Evolutionary conservation across 225 moss, liverwort and hornwort species (phyloP), one percentile per base, ranked within the genome.

Genomic region (Polytrichum formosum): DNA sequence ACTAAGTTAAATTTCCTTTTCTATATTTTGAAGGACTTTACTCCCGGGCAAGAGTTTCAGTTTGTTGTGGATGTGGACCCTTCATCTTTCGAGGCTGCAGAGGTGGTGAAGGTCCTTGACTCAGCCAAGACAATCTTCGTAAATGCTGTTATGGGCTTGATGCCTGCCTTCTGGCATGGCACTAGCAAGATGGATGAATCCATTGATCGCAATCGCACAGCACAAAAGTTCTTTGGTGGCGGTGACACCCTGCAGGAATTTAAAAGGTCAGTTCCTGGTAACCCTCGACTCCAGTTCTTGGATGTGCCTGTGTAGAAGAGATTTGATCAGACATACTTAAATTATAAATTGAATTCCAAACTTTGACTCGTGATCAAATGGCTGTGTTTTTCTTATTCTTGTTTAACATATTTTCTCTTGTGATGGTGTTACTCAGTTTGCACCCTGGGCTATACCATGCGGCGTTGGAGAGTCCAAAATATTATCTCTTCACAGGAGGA

Each of bases 191-290:
- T 94, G 94, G 94, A 94, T 56, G 92, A 92, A 81, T 79, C 82
- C 18, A 94, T 92, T 70, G 94, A 94, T 67, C 77, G 77, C 5
- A 94, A 94, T 33, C 88, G 88, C 68, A 85, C 56, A 23, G 90
- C 94, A 46, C 83, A 82, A 69, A 92, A 94, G 65, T 92, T 94
- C 79, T 92, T 94, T 21, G 92, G 92, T 56, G 90, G 92, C 26
- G 94, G 94, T 30, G 92, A 94, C 62, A 92, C 90, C n/a, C 88
- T 94, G 55, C 94, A 94, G 72, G 90, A 87, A 69, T 94, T 92
- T 31, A 90, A 94, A 75, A 92, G 92, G 94, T 89, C 46, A 62
- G 6, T 58, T 58, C 6, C 58, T 58, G 6, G 58, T 22, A 20
- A 22, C 2, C 22, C 2, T 58, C 5, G 2, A 58, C 58, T 20